Conservation (phyloP, 768 basidiomycete species). For the Coprinellus aureogranulatus region DNA sequence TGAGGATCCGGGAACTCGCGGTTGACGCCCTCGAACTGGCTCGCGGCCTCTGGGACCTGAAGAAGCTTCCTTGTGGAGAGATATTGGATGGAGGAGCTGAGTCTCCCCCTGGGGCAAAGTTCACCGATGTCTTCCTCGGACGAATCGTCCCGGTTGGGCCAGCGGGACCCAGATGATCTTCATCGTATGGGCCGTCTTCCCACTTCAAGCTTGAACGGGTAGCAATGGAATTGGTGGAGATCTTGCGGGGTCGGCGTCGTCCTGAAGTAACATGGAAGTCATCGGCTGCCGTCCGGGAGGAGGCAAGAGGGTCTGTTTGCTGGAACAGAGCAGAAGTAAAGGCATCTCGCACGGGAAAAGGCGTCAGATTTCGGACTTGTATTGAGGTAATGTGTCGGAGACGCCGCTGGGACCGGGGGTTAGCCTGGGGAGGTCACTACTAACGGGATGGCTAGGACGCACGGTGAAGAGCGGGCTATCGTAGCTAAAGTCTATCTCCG, state of each 20-base stretch:
- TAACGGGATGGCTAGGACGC: background rate
- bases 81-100: conserved; percentile 11
- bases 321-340: conserved; percentile 72
- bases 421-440: background rate
- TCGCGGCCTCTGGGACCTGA: conserved; percentile 41
- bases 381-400: conserved; percentile 71
- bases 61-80: conserved; percentile 27
- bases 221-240: conserved; percentile 56
- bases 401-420: conserved; percentile 47
- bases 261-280: conserved; percentile 65
- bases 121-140: conserved; percentile 41
- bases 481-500: background rate
- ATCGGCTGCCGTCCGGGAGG: conserved; percentile 58
- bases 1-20: conserved; percentile 24
- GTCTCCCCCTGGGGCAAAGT: conserved; percentile 23
- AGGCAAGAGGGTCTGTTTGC: conserved; percentile 62
- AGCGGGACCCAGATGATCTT: conserved; percentile 17
- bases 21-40: conserved; percentile 54
- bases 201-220: conserved; percentile 45
- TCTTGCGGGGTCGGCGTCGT: conserved; percentile 57
- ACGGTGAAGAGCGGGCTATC: conserved; percentile 6
- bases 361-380: conserved; percentile 80
- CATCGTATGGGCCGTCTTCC: conserved; percentile 42
- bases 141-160: conserved; percentile 5
- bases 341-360: conserved; percentile 76